Evolutionary conservation across 805 yeast genomes (phyloP).

Genomic region (Candida berthetii): DNA sequence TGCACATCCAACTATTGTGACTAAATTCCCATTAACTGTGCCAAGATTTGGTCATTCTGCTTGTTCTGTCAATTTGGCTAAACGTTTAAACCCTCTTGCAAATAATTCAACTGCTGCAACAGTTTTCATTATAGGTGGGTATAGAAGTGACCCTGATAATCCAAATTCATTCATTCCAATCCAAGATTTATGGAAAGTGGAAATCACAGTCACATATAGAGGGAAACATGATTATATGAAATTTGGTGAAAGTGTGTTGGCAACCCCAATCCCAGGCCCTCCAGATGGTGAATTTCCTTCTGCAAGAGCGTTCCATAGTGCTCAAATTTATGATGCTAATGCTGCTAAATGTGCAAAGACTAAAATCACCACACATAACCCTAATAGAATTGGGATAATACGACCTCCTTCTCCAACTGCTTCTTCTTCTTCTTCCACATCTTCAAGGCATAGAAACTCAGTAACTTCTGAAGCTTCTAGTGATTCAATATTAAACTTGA

Average conservation of each 20-base stretch:
- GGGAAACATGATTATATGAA: conserved; percentile 28
- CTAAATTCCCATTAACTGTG: conserved; percentile 24
- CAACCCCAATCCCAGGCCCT: conserved; percentile 22
- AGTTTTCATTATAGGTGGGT: conserved; percentile 44
- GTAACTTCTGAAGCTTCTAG: neutral
- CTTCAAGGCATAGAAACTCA: conserved; percentile 1
- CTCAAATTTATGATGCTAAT: conserved; percentile 17
- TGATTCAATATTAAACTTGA: conserved; percentile 3
- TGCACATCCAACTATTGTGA: conserved; percentile 24
- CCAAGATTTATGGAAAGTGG: conserved; percentile 36
- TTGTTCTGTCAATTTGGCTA: conserved; percentile 14
- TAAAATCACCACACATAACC: neutral
- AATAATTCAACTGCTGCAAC: conserved; percentile 16
- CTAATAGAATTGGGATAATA: conserved; percentile 1
- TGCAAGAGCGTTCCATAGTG: conserved; percentile 30
- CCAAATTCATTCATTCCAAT: conserved; percentile 24
- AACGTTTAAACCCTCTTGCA: conserved; percentile 1
- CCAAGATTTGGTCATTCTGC: conserved; percentile 36
- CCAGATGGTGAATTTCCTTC: conserved; percentile 18
- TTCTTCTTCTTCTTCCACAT: conserved; percentile 1
- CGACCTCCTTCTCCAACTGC: conserved; percentile 2
- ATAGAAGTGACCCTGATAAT: conserved; percentile 23
- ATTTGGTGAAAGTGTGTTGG: conserved; percentile 29
- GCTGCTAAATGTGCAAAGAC: conserved; percentile 2
- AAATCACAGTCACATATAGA: conserved; percentile 27